Evolutionary conservation across 2,329 filamentous ascomycete species (phyloP), one percentile per base, ranked within the genome.

Genomic region (Penicillium digitatum): DNA sequence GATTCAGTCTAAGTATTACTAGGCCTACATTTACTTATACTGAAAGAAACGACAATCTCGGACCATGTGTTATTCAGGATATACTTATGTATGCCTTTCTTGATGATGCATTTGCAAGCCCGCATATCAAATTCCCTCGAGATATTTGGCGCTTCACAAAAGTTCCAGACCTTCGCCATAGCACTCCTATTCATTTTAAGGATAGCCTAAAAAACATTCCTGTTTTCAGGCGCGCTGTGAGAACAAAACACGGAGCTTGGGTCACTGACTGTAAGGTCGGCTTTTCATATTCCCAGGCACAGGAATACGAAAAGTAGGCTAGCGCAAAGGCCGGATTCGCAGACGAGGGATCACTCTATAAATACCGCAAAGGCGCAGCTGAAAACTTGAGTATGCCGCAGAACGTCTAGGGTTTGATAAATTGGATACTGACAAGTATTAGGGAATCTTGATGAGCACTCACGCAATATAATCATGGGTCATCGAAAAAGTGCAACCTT

Each of bases 161-260:
- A 12, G 43, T 66, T 8, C 65, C 56, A n/a, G 56, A 54, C 8
- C 58, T 64, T 54, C 56, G 57, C 9, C 57, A 58, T 18, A 66
- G 63, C 37, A 62, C 58, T 18, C 64, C 59, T 4, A 62, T 67
- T 37, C 29, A 64, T 34, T 61, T 66, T 37, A 64, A 64, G 32
- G 54, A 63, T 18, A 56, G 37, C 27, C 10, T 62, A 3, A 48
- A 58, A 38, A 51, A 64, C 2, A 54, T 62, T 38, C 57, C 52
- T 12, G 58, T 66, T 40, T 58, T 64, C 11, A 43, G 56, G 20
- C 45, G 56, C 10, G 29, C 59, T 34, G 26, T 48, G 11, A 49
- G 16, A 50, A 20, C 48, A 62, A 43, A 11, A 47, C 1, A 31
- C 51, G 29, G 56, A 56, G 3, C 35, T 35, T 22, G 27, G 40